phyloP scores from a whole-genome alignment of 192 early-diverging fungal species.

The Jimgerdemannia flammicorona region DNA sequence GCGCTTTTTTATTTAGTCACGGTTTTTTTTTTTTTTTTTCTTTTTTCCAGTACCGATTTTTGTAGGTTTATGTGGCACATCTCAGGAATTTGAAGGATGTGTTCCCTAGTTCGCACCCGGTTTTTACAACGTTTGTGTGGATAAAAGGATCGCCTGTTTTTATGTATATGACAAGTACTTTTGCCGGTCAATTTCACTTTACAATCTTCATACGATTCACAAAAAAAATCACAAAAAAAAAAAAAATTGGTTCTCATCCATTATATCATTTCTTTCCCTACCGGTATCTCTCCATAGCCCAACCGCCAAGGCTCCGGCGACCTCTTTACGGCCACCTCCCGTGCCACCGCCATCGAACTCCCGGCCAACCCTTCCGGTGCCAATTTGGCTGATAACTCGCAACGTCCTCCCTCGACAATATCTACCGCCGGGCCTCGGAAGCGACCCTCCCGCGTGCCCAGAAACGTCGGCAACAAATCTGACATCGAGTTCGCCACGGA shows the following conservation, averaged over 20 bases:
- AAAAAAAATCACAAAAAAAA: no score
- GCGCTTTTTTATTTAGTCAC: no score
- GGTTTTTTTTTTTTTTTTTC: no score
- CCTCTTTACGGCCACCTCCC: slow-evolving; percentile 4
- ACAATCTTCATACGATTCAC: no score
- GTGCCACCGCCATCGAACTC: slow-evolving; percentile 12
- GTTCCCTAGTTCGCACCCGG: no score
- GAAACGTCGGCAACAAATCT: slow-evolving; percentile 24
- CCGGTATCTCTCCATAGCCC: slow-evolving; percentile 15
- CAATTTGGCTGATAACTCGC: not conserved
- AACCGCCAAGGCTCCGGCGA: slow-evolving; percentile 18
- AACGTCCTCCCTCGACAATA: slow-evolving; percentile 20
- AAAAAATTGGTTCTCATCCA: not conserved
- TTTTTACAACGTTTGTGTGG: no score
- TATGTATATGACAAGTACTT: no score
- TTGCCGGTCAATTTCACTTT: no score
- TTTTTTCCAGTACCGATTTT: no score
- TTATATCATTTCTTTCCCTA: not conserved
- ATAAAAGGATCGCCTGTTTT: no score
- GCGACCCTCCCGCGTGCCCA: slow-evolving; percentile 31
- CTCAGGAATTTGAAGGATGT: no score
- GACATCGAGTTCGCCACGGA: slow-evolving; percentile 47
- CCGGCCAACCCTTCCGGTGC: slow-evolving; percentile 10
- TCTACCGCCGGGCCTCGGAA: slow-evolving; percentile 26
- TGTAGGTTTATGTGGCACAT: no score